Percentiles rank a stretch among this genome's conserved stretches.
These are phyloP conservation scores for Pseudogymnoascus sp. DNA, from an alignment of 2,329 filamentous ascomycete genomes.

Conservation along the genomic window DNA sequence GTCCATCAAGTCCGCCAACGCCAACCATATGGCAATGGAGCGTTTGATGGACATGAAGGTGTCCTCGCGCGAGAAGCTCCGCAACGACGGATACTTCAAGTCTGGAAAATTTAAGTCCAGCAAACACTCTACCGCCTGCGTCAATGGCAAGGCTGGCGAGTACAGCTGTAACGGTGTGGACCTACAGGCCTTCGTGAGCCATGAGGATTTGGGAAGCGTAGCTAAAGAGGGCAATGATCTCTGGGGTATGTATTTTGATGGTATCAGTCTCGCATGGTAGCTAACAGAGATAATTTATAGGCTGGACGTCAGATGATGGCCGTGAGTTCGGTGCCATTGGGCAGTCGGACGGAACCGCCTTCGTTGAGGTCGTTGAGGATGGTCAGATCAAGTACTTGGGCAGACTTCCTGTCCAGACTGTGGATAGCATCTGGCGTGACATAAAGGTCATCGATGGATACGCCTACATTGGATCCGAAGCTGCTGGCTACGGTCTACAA, in stretches of 20 bases:
- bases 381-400: slow-evolving; percentile 42
- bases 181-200: slow-evolving; percentile 48
- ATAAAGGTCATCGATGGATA: slow-evolving; percentile 33
- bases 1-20: not conserved
- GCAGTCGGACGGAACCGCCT: slow-evolving; percentile 43
- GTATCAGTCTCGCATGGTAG: slow-evolving; percentile 26
- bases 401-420: not conserved
- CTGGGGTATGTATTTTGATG: not conserved
- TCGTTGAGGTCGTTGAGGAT: slow-evolving; percentile 39
- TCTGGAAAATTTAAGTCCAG: slow-evolving; percentile 3
- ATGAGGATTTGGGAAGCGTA: slow-evolving; percentile 44
- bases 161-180: slow-evolving; percentile 33
- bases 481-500: slow-evolving; percentile 42
- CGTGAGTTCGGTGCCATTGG: slow-evolving; percentile 44
- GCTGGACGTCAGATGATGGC: slow-evolving; percentile 41
- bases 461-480: slow-evolving; percentile 36
- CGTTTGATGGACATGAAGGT: slow-evolving; percentile 5
- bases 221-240: slow-evolving; percentile 28
- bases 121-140: not conserved
- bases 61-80: not conserved
- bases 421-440: slow-evolving; percentile 29
- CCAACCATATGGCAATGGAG: slow-evolving; percentile 3
- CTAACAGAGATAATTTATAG: slow-evolving; percentile 17
- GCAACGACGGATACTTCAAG: not conserved
- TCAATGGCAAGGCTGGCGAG: not conserved